Evolutionary conservation across 352 stramenopile genomes (phyloP).

Genomic region (Phytophthora tentaculata): DNA sequence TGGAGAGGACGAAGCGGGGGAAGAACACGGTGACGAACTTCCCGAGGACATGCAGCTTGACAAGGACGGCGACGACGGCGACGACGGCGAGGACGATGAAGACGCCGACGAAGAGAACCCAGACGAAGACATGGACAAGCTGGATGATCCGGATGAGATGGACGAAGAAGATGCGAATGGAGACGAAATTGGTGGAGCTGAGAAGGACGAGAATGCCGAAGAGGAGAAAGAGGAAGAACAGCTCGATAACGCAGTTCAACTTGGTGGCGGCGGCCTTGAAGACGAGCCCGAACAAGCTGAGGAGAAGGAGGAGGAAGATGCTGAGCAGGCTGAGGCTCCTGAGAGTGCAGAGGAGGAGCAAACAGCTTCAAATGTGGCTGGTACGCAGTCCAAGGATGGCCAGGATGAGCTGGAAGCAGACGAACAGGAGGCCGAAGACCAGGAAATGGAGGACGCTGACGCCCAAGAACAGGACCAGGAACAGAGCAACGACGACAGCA

Average conservation of each 20-base stretch:
- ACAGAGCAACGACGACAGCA: slow-evolving; percentile 67
- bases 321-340: slow-evolving; percentile 60
- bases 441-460: slow-evolving; percentile 55
- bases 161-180: slow-evolving; percentile 42
- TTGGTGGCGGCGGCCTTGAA: slow-evolving; percentile 74
- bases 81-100: slow-evolving; percentile 45
- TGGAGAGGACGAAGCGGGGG: slow-evolving; percentile 57
- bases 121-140: slow-evolving; percentile 61
- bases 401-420: slow-evolving; percentile 75
- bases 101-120: slow-evolving; percentile 48
- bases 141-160: slow-evolving; percentile 57
- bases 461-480: slow-evolving; percentile 55
- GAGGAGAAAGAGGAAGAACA: slow-evolving; percentile 77
- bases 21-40: slow-evolving; percentile 79
- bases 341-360: slow-evolving; percentile 53
- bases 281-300: slow-evolving; percentile 76
- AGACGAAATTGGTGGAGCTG: slow-evolving; percentile 42
- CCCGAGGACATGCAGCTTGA: slow-evolving; percentile 90
- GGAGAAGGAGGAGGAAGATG: slow-evolving; percentile 65
- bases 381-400: slow-evolving; percentile 86
- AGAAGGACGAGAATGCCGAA: slow-evolving; percentile 62
- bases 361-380: slow-evolving; percentile 65
- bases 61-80: slow-evolving; percentile 48
- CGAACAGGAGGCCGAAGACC: slow-evolving; percentile 50
- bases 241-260: slow-evolving; percentile 69